Base-by-base conservation (phyloP, 2,329 filamentous ascomycete species). In the Onygenales sp. region DNA sequence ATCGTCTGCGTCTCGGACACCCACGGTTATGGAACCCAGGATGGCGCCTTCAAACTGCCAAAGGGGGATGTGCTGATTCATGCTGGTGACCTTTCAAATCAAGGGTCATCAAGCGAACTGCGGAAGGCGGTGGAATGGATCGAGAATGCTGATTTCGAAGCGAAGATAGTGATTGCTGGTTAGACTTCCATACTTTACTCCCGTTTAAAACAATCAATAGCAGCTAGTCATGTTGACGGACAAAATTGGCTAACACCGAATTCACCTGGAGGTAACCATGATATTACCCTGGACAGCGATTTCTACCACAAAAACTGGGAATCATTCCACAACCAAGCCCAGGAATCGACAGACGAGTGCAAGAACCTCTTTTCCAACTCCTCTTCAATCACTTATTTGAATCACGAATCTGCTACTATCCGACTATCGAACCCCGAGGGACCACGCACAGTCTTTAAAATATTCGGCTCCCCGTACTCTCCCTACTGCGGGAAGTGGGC, bases 1-100 rank as follows among this genome's bases (percentile, higher is more conserved):
- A 73, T 83, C 44, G 77, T 82, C 33, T 81, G 79, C 65, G 71
- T 82, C 53, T 82, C 79, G 3, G 80, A 83, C 63, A 83, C 79
- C 14, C 78, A 82, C 61, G 76, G 75, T 54, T 74, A 76, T 53
- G 72, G 72, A 4, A 78, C 78, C 11, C 64, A 64, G 10, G 67
- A 75, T 56, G 74, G 69, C 46, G 69, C 66, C n/a, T 76, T 72
- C 59, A 77, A 74, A 55, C 67, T 82, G 10, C 79, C 80, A 4
- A 66, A 70, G 10, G 80, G 80, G 46, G 80, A 82, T 62, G 71
- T 83, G 11, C 67, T 83, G 41, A 78, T 82, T 43, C 80, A 82
- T 60, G 80, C 79, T 3, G 79, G 79, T 6, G 79, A 82, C 56
- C 64, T 83, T 50, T 80, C 79, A 43, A 82, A 80, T 59, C 75